These are phyloP conservation scores for Conidiobolus incongruus DNA, from an alignment of 371 early-diverging fungal genomes.

Conservation along the genomic window DNA sequence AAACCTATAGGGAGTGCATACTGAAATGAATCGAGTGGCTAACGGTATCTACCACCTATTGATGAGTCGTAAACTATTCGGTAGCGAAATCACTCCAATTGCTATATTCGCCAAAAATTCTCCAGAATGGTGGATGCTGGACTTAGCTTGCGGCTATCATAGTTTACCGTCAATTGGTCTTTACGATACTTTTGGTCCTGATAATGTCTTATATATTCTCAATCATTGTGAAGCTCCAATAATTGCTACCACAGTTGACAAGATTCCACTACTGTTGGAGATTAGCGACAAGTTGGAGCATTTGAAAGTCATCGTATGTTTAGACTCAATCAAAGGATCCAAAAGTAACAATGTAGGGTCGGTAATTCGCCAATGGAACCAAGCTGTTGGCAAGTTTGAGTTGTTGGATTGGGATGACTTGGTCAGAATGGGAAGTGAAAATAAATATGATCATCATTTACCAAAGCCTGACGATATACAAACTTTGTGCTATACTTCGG, in stretches of 20 bases:
- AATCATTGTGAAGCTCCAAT: conserved; percentile 48
- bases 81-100: too few relatives aligned
- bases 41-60: too few relatives aligned
- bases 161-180: conserved; percentile 57
- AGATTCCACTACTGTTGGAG: conserved; percentile 37
- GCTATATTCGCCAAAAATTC: conserved; percentile 70
- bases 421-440: conserved; percentile 25
- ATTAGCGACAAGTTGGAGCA: conserved; percentile 24
- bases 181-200: conserved; percentile 86
- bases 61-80: too few relatives aligned
- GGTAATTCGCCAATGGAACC: conserved; percentile 1
- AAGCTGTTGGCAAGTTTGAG: conserved; percentile 8
- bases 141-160: conserved; percentile 25
- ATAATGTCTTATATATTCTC: conserved; percentile 37
- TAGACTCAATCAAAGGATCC: conserved; percentile 35
- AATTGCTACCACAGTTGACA: conserved; percentile 55
- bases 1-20: too few relatives aligned
- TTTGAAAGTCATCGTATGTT: conserved; percentile 42
- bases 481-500: conserved; percentile 92
- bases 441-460: conserved; percentile 15
- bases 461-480: conserved; percentile 36
- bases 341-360: conserved; percentile 5
- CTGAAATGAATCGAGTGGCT: too few relatives aligned
- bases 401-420: conserved; percentile 33
- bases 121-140: conserved; percentile 73